Base-by-base conservation (phyloP, 768 basidiomycete genomes). In the Tylopilus sp. region DNA sequence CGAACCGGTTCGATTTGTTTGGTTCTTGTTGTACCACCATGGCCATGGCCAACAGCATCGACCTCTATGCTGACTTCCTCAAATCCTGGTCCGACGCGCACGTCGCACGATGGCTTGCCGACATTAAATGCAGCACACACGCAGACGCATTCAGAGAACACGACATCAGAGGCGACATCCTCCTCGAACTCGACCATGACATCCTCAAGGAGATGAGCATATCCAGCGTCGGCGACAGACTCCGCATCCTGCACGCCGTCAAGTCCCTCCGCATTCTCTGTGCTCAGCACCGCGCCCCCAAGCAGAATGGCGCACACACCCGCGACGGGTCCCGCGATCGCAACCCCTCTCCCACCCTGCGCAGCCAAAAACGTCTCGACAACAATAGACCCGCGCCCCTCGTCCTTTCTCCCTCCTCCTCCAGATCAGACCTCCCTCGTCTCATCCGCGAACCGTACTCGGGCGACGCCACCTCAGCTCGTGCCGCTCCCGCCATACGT, bases 191-290 rank as follows among this genome's bases (percentile, higher is more conserved):
- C 40, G 95, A 98, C 63, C 90, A 94, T 68, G 69, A 74, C 7
- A 86, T 84, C 2, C 72, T 99, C 44, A 91, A 86, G 65, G 97
- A 99, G 70, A 90, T 98, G 83, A 88, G 88, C 13, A 80, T 99
- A 25, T 61, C 76, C 28, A 91, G 87, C 69, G 86, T 99, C 38
- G 97, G 97, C 11, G 97, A 99, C 69, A 76, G 95, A 44, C 81
- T 98, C 8, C 80, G 91, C 63, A 88, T 99, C 44, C 63, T 92
- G 18, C 87, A 82, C 51, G 95, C 85, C 1, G 88, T 99, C 53
- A 94, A 93, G 65, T 65, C 73, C 6, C 75, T 98, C 15, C 75
- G 95, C 30, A 78, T 81, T 57, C 78, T 77, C 55, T 83, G 82
- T 43, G 65, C 72, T 3, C 3, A 62, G 52, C 51, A 50, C 31